Percentiles rank a stretch among this genome's conserved stretches.
Evolutionary conservation across 1,284 basidiomycete genomes (phyloP).

Genomic region (Ganoderma lucidum): DNA sequence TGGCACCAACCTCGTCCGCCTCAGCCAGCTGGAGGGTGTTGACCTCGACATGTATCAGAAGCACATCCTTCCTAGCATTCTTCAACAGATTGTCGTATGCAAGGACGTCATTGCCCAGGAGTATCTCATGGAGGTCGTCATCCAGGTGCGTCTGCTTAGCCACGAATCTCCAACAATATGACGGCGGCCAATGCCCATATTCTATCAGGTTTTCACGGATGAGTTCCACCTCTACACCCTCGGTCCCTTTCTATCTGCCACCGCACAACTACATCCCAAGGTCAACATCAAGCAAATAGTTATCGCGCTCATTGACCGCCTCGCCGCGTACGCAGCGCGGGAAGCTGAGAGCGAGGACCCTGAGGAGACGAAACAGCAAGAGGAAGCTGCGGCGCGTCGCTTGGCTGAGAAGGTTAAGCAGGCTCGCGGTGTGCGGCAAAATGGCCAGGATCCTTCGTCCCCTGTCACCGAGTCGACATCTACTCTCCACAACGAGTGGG

Average conservation of each 20-base stretch:
- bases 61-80: conserved; percentile 86
- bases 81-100: conserved; percentile 96
- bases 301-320: conserved; percentile 93
- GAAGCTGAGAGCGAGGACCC: conserved; percentile 95
- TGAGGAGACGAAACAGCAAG: conserved; percentile 88
- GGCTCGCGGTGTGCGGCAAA: conserved; percentile 66
- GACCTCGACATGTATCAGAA: conserved; percentile 89
- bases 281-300: conserved; percentile 98
- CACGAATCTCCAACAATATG: background rate
- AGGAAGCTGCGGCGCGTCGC: conserved; percentile 88
- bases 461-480: conserved; percentile 33
- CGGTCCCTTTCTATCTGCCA: conserved; percentile 91
- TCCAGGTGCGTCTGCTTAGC: conserved; percentile 67
- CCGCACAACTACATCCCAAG: conserved; percentile 92
- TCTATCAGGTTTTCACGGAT: conserved; percentile 87
- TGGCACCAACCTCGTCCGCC: conserved; percentile 93
- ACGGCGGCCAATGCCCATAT: background rate
- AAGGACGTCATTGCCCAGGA: conserved; percentile 98
- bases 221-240: conserved; percentile 95
- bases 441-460: conserved; percentile 43
- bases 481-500: conserved; percentile 39
- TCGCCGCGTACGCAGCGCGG: conserved; percentile 92
- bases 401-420: conserved; percentile 89
- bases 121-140: conserved; percentile 98
- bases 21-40: conserved; percentile 93